Conservation (phyloP, 441 rosid genomes). For the Erodium texanum region DNA sequence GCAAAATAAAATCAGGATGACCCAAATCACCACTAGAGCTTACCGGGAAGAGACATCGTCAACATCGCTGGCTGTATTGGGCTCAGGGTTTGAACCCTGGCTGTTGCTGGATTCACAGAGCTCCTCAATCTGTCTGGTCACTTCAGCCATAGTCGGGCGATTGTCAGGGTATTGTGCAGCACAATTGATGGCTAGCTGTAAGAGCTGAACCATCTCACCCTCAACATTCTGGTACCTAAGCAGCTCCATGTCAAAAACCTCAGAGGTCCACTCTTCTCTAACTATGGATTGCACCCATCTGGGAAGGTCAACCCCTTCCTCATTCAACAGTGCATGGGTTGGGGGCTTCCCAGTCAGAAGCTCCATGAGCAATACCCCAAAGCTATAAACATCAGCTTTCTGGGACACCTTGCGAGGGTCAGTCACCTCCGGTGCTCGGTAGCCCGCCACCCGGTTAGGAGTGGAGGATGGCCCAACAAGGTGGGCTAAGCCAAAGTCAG, state of each 20-base stretch:
- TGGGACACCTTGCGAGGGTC: conserved; percentile 57
- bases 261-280: conserved; percentile 48
- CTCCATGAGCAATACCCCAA: conserved; percentile 60
- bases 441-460: conserved; percentile 53
- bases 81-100: neutral
- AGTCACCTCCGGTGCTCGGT: conserved; percentile 66
- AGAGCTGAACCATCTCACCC: conserved; percentile 51
- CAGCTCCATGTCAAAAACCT: conserved; percentile 58
- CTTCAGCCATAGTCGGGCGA: conserved; percentile 52
- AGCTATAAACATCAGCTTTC: conserved; percentile 64
- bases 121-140: conserved; percentile 39
- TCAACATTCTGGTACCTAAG: conserved; percentile 49
- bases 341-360: conserved; percentile 69
- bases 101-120: conserved; percentile 26
- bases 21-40: neutral
- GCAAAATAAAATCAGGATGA: neutral
- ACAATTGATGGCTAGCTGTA: conserved; percentile 53
- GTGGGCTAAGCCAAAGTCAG: conserved; percentile 63
- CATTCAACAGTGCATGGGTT: conserved; percentile 40
- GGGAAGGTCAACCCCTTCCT: conserved; percentile 71
- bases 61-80: neutral
- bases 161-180: conserved; percentile 49
- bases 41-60: neutral
- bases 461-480: conserved; percentile 39
- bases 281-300: conserved; percentile 65